Percentiles rank a stretch among this genome's conserved stretches.
These are phyloP conservation scores for Rhodamnia rubescens DNA, from an alignment of 345 rosid genomes.

Conservation along the genomic window DNA sequence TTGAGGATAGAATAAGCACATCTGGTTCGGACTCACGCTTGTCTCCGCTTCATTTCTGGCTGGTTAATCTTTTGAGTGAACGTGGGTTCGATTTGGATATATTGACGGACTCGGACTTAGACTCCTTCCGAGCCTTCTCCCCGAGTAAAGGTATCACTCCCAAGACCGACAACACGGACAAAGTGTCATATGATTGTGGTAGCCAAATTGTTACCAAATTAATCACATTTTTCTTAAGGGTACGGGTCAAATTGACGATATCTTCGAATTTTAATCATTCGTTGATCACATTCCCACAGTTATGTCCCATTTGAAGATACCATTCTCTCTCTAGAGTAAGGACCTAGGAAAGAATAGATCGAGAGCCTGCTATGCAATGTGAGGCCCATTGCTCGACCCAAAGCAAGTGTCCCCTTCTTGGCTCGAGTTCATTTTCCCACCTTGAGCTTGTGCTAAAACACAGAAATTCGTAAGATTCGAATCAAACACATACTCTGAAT, in stretches of 20 bases:
- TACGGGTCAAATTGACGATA: background rate
- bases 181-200: background rate
- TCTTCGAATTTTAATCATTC: background rate
- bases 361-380: background rate
- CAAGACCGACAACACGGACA: background rate
- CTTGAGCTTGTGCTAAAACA: background rate
- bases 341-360: background rate
- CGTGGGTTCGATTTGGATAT: too few relatives aligned
- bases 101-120: too few relatives aligned
- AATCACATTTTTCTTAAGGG: background rate
- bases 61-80: too few relatives aligned
- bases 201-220: background rate
- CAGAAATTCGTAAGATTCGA: background rate
- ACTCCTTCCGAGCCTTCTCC: too few relatives aligned
- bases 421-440: background rate
- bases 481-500: background rate
- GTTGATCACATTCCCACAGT: background rate
- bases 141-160: too few relatives aligned
- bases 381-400: background rate
- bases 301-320: background rate
- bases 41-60: too few relatives aligned
- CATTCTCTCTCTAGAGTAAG: background rate
- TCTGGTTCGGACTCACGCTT: too few relatives aligned
- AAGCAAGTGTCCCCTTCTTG: background rate
- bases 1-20: too few relatives aligned